Conservation (phyloP, 192 early-diverging fungal genomes). For the Polychytrium aggregatum region DNA sequence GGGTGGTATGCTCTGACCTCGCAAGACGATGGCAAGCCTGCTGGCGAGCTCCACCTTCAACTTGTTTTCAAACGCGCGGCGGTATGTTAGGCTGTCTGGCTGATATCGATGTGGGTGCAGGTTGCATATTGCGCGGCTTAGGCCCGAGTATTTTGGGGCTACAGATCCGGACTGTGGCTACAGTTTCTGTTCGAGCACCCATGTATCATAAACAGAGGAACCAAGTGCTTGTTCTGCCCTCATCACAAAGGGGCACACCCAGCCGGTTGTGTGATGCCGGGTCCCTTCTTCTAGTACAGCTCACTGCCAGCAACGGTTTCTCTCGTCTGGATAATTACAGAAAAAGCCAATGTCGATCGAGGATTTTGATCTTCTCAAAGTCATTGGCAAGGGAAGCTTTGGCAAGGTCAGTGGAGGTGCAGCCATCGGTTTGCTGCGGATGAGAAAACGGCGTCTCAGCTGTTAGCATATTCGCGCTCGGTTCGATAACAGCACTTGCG, state of each 20-base stretch:
- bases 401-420: no score
- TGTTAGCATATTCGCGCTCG: no score
- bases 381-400: constrained; percentile 95
- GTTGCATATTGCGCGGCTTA: not conserved
- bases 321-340: constrained; percentile 17
- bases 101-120: not conserved
- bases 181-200: not conserved
- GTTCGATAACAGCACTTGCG: no score
- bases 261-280: not conserved
- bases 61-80: constrained; percentile 12
- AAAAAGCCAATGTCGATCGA: constrained; percentile 65
- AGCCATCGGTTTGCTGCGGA: no score
- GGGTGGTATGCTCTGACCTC: constrained; percentile 18
- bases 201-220: not conserved
- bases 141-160: not conserved
- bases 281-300: no score
- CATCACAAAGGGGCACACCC: not conserved
- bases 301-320: not conserved
- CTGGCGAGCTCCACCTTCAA: constrained; percentile 24
- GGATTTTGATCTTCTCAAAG: constrained; percentile 87
- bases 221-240: not conserved
- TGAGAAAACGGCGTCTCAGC: constrained; percentile 37
- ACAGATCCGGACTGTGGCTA: no score
- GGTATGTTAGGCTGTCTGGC: constrained; percentile 1
- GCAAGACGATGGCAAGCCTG: constrained; percentile 1